These are phyloP conservation scores for Cronartium ribicola DNA, from an alignment of 1,284 basidiomycete species.

Conservation along the genomic window DNA sequence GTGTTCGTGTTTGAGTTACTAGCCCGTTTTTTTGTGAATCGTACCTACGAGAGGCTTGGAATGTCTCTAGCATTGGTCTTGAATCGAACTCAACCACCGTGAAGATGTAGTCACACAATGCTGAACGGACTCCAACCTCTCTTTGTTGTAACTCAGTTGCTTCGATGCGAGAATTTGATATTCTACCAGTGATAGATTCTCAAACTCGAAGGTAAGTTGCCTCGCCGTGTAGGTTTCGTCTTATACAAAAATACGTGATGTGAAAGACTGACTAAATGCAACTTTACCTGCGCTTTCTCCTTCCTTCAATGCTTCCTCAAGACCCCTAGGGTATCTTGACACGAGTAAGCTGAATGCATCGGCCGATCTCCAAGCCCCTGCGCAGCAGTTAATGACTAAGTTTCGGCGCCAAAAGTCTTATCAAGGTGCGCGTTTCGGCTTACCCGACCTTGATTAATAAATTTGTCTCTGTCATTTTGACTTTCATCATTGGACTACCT, in stretches of 20 bases:
- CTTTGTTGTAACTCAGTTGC: slow-evolving; percentile 7
- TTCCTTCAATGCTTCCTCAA: neutral
- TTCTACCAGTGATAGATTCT: slow-evolving; percentile 10
- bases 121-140: neutral
- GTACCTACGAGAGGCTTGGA: too few species aligned
- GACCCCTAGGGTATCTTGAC: slow-evolving; percentile 12
- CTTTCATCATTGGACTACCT: neutral
- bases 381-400: slow-evolving; percentile 1
- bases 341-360: neutral
- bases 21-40: too few species aligned
- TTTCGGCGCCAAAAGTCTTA: slow-evolving; percentile 11
- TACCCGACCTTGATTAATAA: neutral
- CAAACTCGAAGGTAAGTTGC: slow-evolving; percentile 2
- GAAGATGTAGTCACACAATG: neutral
- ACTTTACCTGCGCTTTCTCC: neutral
- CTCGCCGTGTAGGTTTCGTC: neutral
- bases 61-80: neutral
- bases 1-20: neutral
- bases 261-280: slow-evolving; percentile 1
- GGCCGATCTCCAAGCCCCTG: slow-evolving; percentile 7
- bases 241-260: neutral
- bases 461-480: neutral
- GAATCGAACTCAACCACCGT: neutral
- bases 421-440: slow-evolving; percentile 1
- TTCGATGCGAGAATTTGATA: slow-evolving; percentile 17